phyloP scores from a whole-genome alignment of 306 rosid species.

The Nissolia schottii region DNA sequence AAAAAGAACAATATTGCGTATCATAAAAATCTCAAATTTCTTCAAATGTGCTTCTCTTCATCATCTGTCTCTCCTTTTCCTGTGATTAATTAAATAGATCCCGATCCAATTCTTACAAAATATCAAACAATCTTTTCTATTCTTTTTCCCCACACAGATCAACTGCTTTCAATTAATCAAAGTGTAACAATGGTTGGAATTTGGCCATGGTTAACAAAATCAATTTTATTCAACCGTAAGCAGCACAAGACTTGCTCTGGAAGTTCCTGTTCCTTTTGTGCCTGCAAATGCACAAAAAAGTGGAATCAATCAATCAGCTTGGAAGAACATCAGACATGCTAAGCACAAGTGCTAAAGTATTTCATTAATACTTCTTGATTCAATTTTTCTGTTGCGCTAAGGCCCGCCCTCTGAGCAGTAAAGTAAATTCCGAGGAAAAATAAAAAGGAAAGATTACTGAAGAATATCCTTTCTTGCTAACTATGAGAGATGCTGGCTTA shows the following conservation, averaged over 20 bases:
- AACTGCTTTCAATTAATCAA: constrained; percentile 21
- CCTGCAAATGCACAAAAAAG: constrained; percentile 38
- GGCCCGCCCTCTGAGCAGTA: too few species aligned
- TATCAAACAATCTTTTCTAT: background rate
- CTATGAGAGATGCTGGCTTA: background rate
- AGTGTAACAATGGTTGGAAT: constrained; percentile 64
- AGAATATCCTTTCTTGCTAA: background rate
- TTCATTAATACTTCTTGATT: background rate
- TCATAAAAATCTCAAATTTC: background rate
- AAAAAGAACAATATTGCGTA: background rate
- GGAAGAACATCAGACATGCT: background rate
- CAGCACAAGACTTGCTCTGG: constrained; percentile 89
- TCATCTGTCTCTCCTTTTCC: background rate
- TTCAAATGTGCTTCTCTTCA: background rate
- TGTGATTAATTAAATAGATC: background rate
- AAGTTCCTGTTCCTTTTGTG: constrained; percentile 85
- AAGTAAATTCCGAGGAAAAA: background rate
- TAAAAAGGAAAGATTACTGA: background rate
- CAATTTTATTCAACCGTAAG: constrained; percentile 69
- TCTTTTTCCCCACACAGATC: background rate
- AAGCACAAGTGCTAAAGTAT: background rate
- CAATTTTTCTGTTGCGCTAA: too few species aligned
- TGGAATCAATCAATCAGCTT: background rate
- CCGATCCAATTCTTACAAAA: background rate
- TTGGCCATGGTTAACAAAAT: constrained; percentile 75